phyloP scores from a whole-genome alignment of 129 eudicot genomes.

The Mikania micrantha region DNA sequence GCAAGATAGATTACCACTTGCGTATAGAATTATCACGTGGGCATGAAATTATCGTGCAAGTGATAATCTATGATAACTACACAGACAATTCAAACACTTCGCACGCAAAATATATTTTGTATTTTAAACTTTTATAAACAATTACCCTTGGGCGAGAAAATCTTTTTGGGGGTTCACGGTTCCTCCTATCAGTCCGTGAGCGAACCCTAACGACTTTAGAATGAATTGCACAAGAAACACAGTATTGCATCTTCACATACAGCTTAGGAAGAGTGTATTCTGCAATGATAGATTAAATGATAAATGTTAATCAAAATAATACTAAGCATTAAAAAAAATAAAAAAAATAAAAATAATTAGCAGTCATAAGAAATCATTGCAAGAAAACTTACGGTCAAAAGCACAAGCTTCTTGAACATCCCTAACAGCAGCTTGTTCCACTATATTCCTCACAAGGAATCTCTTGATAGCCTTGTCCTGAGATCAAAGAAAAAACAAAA shows the following conservation, averaged over 20 bases:
- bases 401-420: constrained; percentile 89
- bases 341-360: not conserved
- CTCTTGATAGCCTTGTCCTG: constrained; percentile 86
- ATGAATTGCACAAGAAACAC: constrained; percentile 86
- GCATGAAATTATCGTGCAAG: too few relatives aligned
- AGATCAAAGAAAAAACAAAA: not conserved
- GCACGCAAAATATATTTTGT: too few relatives aligned
- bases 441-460: constrained; percentile 76
- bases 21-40: too few relatives aligned
- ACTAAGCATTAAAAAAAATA: not conserved
- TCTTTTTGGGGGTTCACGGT: constrained; percentile 78
- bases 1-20: too few relatives aligned
- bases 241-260: constrained; percentile 64
- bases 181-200: constrained; percentile 55
- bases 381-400: constrained; percentile 39
- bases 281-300: not conserved
- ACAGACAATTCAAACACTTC: too few relatives aligned
- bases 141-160: constrained; percentile 69
- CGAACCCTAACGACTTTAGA: constrained; percentile 67
- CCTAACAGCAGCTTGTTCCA: constrained; percentile 78
- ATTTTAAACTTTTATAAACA: too few relatives aligned
- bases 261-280: constrained; percentile 73
- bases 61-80: too few relatives aligned
- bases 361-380: not conserved
- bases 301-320: not conserved